phyloP scores from a whole-genome alignment of 73 alveolate genomes.

The Paramecium primaurelia region DNA sequence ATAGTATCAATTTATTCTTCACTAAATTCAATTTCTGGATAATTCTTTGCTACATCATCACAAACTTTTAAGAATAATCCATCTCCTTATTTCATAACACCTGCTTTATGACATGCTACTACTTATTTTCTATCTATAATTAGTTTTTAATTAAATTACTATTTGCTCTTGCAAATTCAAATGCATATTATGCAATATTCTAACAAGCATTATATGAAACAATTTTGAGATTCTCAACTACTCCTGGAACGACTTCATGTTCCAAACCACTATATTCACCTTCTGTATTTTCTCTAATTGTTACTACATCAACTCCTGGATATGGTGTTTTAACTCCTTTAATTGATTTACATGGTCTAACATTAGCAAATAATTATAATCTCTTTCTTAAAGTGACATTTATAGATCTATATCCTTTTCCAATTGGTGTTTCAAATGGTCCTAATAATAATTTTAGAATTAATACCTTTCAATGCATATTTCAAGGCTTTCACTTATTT shows the following conservation, averaged over 20 bases:
- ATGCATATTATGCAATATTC: conserved; percentile 75
- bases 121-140: conserved; percentile 66
- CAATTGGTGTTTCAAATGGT: conserved; percentile 81
- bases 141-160: neutral
- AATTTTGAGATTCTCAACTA: conserved; percentile 73
- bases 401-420: conserved; percentile 78
- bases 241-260: conserved; percentile 85
- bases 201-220: conserved; percentile 72
- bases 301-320: conserved; percentile 73
- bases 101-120: conserved; percentile 80
- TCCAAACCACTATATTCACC: conserved; percentile 84
- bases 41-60: conserved; percentile 69
- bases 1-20: conserved; percentile 76
- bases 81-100: conserved; percentile 82
- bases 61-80: conserved; percentile 73
- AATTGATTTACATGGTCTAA: conserved; percentile 76
- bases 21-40: conserved; percentile 69
- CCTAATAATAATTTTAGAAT: conserved; percentile 19
- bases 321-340: conserved; percentile 72
- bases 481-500: conserved; percentile 61
- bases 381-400: conserved; percentile 77
- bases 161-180: conserved; percentile 71
- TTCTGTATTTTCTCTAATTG: conserved; percentile 85
- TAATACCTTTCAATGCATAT: conserved; percentile 71
- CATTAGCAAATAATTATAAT: conserved; percentile 77